Evolutionary conservation across 345 rosid genomes (phyloP).

Genomic region (Eucalyptus rudis): DNA sequence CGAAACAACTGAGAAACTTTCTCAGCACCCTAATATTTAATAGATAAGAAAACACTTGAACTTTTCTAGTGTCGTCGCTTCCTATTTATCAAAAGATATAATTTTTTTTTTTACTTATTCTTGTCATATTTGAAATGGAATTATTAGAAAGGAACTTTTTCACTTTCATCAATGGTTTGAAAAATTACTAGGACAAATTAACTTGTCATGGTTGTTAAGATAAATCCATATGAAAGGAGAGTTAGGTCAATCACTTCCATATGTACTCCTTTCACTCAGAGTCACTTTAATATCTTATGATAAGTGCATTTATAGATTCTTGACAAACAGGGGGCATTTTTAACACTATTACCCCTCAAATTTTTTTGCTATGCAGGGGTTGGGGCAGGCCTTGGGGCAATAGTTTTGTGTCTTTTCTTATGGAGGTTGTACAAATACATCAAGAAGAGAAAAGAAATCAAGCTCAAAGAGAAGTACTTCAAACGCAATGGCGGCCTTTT

Average conservation of each 20-base stretch:
- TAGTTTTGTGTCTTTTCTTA: neutral
- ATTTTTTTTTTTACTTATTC: neutral
- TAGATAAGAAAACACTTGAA: neutral
- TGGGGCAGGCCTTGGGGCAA: neutral
- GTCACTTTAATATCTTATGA: neutral
- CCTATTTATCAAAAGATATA: neutral
- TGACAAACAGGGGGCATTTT: rapidly evolving
- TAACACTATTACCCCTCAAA: rapidly evolving
- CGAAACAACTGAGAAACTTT: no score
- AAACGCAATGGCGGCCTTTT: neutral
- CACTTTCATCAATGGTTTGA: neutral
- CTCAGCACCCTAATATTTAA: neutral
- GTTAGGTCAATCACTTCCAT: neutral
- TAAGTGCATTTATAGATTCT: neutral
- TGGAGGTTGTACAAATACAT: neutral
- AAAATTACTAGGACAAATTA: neutral
- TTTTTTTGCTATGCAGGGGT: neutral
- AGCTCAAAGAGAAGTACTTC: neutral
- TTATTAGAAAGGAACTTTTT: neutral
- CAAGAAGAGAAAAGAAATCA: neutral
- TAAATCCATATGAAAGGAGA: neutral
- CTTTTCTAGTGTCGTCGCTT: neutral
- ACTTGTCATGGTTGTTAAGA: neutral
- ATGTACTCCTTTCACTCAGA: neutral
- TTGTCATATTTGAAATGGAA: neutral